phyloP scores from a whole-genome alignment of 805 yeast species.

The Phaffomyces thermotolerans region DNA sequence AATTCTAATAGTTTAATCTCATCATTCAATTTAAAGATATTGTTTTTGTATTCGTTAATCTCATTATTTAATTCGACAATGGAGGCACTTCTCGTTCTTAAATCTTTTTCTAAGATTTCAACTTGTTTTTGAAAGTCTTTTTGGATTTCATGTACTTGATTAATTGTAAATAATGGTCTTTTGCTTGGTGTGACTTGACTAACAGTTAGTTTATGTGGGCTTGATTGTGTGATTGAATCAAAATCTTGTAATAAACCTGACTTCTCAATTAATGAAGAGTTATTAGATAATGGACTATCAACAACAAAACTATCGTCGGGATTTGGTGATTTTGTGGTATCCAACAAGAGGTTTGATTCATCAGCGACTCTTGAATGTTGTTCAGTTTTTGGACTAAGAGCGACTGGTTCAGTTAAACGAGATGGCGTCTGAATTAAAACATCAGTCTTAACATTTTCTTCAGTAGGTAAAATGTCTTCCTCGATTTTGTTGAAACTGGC shows the following conservation, averaged over 20 bases:
- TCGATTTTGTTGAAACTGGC: constrained; percentile 7
- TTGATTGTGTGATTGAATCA: constrained; percentile 3
- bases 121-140: constrained; percentile 19
- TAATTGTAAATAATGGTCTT: constrained; percentile 23
- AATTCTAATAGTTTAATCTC: constrained; percentile 12
- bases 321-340: constrained; percentile 16
- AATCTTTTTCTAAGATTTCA: constrained; percentile 14
- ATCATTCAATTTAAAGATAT: constrained; percentile 16
- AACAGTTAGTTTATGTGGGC: constrained; percentile 1
- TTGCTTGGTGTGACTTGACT: constrained; percentile 14
- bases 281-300: constrained; percentile 16
- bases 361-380: constrained; percentile 20
- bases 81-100: constrained; percentile 14
- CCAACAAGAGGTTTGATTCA: constrained; percentile 13
- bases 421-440: constrained; percentile 19
- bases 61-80: constrained; percentile 14
- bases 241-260: constrained; percentile 5
- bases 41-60: constrained; percentile 11
- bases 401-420: constrained; percentile 26
- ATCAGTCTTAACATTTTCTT: background rate
- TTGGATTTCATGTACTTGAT: constrained; percentile 24
- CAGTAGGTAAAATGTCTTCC: background rate
- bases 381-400: constrained; percentile 25
- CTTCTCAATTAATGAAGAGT: constrained; percentile 4
- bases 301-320: constrained; percentile 14